A percentile compares a stretch with the other conserved stretches of the same genome.
Evolutionary conservation across 805 yeast species (phyloP).

Genomic region (Komagataella pastoris): DNA sequence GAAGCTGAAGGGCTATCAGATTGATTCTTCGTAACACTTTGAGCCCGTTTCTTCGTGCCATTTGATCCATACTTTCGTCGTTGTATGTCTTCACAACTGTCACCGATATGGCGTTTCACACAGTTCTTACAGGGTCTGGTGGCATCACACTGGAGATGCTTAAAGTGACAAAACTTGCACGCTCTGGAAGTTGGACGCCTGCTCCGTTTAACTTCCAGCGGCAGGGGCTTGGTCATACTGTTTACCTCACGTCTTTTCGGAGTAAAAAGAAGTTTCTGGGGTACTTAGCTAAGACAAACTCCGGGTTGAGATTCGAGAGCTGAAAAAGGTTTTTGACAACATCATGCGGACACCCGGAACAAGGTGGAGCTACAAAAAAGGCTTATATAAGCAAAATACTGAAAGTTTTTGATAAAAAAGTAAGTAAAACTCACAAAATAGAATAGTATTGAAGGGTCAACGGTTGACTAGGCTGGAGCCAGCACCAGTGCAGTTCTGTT

Average conservation of each 20-base stretch:
- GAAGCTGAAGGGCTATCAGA: background rate
- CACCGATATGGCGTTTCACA: constrained; percentile 41
- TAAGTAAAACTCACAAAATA: background rate
- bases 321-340: background rate
- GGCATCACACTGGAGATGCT: constrained; percentile 62
- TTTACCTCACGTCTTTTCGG: background rate
- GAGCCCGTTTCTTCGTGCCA: background rate
- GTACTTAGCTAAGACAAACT: background rate
- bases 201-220: constrained; percentile 34
- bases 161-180: constrained; percentile 58
- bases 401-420: background rate
- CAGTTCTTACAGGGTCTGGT: constrained; percentile 65
- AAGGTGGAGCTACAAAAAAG: background rate
- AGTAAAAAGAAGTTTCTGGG: background rate
- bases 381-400: background rate
- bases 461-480: constrained; percentile 21
- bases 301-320: background rate
- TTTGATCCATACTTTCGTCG: constrained; percentile 17
- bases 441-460: background rate
- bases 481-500: constrained; percentile 54
- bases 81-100: constrained; percentile 42
- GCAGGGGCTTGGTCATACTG: constrained; percentile 49
- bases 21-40: background rate
- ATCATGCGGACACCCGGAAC: background rate
- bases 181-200: constrained; percentile 59